A percentile compares a stretch with the other conserved stretches of the same genome.
Conservation (phyloP, 768 basidiomycete genomes). For the Boletus subparvulus region DNA sequence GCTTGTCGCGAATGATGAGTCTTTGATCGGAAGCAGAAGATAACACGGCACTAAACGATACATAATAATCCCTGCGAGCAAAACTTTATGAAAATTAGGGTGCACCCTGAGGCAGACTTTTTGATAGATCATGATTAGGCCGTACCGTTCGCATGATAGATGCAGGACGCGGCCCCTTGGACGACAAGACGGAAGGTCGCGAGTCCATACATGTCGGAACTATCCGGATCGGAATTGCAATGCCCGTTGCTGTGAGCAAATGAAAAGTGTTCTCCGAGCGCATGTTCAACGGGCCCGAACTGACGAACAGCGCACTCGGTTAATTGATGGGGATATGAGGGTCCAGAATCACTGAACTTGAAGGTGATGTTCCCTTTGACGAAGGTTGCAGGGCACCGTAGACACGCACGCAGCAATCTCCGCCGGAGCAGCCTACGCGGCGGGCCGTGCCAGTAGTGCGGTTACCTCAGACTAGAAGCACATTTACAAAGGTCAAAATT, state of each 20-base stretch:
- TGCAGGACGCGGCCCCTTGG: conserved; percentile 10
- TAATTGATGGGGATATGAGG: conserved; percentile 13
- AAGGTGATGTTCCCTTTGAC: conserved; percentile 8
- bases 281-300: conserved; percentile 25
- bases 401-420: conserved; percentile 28
- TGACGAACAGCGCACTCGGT: neutral
- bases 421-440: conserved; percentile 24
- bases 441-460: neutral
- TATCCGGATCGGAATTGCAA: conserved; percentile 20
- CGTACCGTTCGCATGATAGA: conserved; percentile 4
- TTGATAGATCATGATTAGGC: conserved; percentile 15
- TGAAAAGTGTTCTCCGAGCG: neutral
- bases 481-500: conserved; percentile 12
- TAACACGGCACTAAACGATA: conserved; percentile 19
- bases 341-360: neutral
- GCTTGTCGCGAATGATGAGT: conserved; percentile 6
- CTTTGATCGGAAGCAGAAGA: conserved; percentile 29
- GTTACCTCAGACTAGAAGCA: conserved; percentile 9
- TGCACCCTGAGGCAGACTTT: conserved; percentile 30
- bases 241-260: neutral
- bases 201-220: conserved; percentile 16
- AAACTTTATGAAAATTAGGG: conserved; percentile 29
- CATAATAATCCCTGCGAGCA: conserved; percentile 32
- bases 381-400: neutral
- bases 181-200: conserved; percentile 10